Conservation (phyloP, 2,329 filamentous ascomycete species). For the Teratosphaeria zuluensis region DNA sequence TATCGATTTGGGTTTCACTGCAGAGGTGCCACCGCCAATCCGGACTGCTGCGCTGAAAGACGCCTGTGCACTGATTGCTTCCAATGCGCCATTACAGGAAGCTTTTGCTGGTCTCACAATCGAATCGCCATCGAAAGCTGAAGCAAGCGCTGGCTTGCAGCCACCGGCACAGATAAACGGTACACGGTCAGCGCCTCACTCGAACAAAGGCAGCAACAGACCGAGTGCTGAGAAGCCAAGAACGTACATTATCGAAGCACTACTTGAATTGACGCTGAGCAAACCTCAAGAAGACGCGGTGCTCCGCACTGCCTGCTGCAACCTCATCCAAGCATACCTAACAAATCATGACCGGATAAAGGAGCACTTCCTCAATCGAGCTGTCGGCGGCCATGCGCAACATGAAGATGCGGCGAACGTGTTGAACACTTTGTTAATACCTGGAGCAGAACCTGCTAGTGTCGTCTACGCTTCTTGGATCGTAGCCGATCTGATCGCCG, state of each 20-base stretch:
- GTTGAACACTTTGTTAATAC: constrained; percentile 66
- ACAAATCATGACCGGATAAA: constrained; percentile 70
- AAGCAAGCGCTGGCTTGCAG: constrained; percentile 6
- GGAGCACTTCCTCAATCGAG: constrained; percentile 74
- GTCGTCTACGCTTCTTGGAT: constrained; percentile 84
- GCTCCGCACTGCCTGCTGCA: constrained; percentile 72
- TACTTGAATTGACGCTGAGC: constrained; percentile 71
- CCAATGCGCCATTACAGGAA: constrained; percentile 72
- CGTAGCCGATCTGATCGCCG: constrained; percentile 74
- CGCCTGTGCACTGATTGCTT: constrained; percentile 80
- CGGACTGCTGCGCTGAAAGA: constrained; percentile 77
- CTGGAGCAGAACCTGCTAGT: constrained; percentile 71
- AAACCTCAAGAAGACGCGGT: constrained; percentile 62
- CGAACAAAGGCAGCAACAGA: constrained; percentile 15
- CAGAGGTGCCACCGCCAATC: constrained; percentile 62
- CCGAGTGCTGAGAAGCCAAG: constrained; percentile 27
- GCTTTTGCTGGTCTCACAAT: constrained; percentile 82
- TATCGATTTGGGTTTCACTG: constrained; percentile 72
- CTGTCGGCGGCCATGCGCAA: constrained; percentile 59
- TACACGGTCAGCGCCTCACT: constrained; percentile 13
- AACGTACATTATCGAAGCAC: constrained; percentile 83
- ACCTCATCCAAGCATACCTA: constrained; percentile 90
- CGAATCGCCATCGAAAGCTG: constrained; percentile 22
- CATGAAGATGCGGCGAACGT: constrained; percentile 77
- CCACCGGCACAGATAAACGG: constrained; percentile 18